Evolutionary conservation across 805 yeast genomes (phyloP).

Genomic region (Starmerella ratchasimensis): DNA sequence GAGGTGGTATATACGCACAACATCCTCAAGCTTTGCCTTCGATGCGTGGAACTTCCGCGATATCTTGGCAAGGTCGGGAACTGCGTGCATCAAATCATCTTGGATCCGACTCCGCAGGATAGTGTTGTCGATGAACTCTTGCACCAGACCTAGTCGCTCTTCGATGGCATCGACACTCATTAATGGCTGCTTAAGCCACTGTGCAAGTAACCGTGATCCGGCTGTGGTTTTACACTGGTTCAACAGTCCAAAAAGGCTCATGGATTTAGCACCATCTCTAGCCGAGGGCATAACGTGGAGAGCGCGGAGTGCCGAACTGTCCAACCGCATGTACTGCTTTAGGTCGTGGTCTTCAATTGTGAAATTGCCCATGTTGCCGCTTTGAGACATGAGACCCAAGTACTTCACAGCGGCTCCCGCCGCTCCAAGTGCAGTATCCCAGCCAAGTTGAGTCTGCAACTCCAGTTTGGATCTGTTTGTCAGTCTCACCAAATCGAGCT

Average conservation of each 20-base stretch:
- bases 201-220: constrained; percentile 78
- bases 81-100: constrained; percentile 46
- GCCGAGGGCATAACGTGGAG: constrained; percentile 66
- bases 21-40: constrained; percentile 66
- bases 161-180: constrained; percentile 47
- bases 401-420: constrained; percentile 58
- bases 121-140: constrained; percentile 40
- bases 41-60: constrained; percentile 48
- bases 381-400: constrained; percentile 47
- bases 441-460: constrained; percentile 30
- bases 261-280: constrained; percentile 34
- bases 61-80: constrained; percentile 73
- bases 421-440: constrained; percentile 44
- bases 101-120: constrained; percentile 57
- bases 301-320: constrained; percentile 78
- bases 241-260: constrained; percentile 66
- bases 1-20: constrained; percentile 75
- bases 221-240: constrained; percentile 80
- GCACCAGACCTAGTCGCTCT: constrained; percentile 65
- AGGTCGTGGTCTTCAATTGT: constrained; percentile 54
- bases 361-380: constrained; percentile 37
- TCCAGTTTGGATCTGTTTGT: constrained; percentile 35
- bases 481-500: constrained; percentile 64
- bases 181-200: constrained; percentile 94
- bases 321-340: constrained; percentile 76